Evolutionary conservation across 2,329 filamentous ascomycete genomes (phyloP).

Genomic region (Botryotinia globosa): DNA sequence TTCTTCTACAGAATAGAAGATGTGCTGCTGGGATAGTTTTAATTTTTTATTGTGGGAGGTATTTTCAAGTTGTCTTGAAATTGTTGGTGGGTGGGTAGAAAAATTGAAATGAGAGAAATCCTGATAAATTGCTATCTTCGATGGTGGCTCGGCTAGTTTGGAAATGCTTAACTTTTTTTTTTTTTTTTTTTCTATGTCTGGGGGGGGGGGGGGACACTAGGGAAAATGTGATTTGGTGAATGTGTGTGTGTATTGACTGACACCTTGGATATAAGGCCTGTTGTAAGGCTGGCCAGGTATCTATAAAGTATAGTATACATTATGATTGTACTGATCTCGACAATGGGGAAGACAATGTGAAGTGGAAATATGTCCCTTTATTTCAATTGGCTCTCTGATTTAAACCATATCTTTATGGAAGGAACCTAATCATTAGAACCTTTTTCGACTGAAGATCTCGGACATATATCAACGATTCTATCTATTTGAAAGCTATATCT

Average conservation of each 20-base stretch:
- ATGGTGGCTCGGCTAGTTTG: conserved; percentile 17
- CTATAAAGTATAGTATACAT: too few species aligned
- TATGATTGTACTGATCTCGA: background rate
- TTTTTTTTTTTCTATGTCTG: background rate
- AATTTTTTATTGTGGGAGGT: background rate
- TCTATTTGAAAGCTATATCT: too few species aligned
- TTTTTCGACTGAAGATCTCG: background rate
- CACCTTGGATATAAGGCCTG: background rate
- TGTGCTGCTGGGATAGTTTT: conserved; percentile 19
- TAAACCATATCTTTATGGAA: too few species aligned
- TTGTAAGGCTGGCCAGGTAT: too few species aligned
- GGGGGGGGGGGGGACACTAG: background rate
- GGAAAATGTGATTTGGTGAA: background rate
- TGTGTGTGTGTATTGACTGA: background rate
- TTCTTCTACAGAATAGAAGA: conserved; percentile 39
- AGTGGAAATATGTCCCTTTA: background rate
- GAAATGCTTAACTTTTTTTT: background rate
- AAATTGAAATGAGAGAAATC: conserved; percentile 3
- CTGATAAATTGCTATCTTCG: background rate
- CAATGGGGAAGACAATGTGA: background rate
- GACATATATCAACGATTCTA: background rate
- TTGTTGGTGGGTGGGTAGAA: conserved; percentile 18
- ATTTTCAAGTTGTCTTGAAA: conserved; percentile 19
- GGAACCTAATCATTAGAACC: background rate
- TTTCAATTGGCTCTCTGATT: too few species aligned